Evolutionary conservation across 495 filamentous ascomycete genomes (phyloP).

Genomic region (Terfezia boudieri): DNA sequence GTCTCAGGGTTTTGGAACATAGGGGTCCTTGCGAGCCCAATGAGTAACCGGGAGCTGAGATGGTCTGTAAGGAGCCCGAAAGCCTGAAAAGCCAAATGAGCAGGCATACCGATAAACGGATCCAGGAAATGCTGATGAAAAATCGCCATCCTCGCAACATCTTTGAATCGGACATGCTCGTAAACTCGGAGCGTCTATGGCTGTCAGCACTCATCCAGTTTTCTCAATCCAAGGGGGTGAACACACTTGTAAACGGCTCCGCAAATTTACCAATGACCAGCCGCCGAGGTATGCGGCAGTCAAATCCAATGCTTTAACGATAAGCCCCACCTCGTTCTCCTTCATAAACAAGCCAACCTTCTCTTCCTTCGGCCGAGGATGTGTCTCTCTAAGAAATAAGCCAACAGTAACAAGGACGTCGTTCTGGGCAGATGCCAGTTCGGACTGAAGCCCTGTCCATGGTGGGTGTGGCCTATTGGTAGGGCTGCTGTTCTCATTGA

Average conservation of each 20-base stretch:
- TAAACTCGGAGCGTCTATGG: slow-evolving; percentile 11
- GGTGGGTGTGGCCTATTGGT: slow-evolving; percentile 11
- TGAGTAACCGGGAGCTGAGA: slow-evolving; percentile 9
- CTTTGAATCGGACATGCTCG: slow-evolving; percentile 10
- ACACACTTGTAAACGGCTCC: slow-evolving; percentile 17
- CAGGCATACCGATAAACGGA: slow-evolving; percentile 16
- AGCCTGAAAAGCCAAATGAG: slow-evolving; percentile 14
- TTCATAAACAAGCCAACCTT: slow-evolving; percentile 9
- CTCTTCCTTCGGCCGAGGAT: slow-evolving; percentile 6
- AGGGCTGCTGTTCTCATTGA: slow-evolving; percentile 3
- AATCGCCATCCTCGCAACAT: slow-evolving; percentile 12
- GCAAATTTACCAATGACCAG: slow-evolving; percentile 15
- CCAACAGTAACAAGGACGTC: slow-evolving; percentile 19
- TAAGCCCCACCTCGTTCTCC: slow-evolving; percentile 17
- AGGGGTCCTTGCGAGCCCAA: slow-evolving; percentile 9
- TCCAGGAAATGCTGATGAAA: slow-evolving; percentile 10
- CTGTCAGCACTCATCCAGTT: slow-evolving; percentile 4
- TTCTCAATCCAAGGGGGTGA: background rate
- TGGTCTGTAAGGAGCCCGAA: slow-evolving; percentile 11
- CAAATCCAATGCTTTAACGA: slow-evolving; percentile 11
- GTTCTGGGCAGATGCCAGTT: slow-evolving; percentile 17
- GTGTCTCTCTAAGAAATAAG: slow-evolving; percentile 15
- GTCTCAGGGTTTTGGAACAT: slow-evolving; percentile 13
- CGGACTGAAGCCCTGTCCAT: slow-evolving; percentile 12
- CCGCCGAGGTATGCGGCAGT: slow-evolving; percentile 14